Conservation (phyloP, 148 eudicot species). For the Suaeda aralocaspica region DNA sequence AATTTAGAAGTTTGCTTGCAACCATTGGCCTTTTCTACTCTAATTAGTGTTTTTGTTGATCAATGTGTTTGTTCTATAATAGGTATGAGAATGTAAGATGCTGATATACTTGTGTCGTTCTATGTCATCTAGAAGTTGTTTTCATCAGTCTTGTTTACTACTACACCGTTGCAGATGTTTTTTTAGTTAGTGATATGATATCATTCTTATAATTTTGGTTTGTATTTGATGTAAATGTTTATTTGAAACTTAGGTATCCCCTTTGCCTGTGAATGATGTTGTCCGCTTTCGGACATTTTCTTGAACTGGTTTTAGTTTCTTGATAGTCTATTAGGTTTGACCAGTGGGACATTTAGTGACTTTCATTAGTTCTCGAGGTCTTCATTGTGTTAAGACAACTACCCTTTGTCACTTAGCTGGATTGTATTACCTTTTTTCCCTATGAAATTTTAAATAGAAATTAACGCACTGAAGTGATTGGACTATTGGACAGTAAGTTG, state of each 20-base stretch:
- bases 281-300: background rate
- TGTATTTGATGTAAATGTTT: background rate
- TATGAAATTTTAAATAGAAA: background rate
- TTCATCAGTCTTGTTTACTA: no score
- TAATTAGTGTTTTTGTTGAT: background rate
- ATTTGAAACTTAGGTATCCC: background rate
- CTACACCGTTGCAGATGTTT: no score
- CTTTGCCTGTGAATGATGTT: background rate
- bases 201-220: background rate
- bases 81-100: background rate
- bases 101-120: background rate
- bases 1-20: background rate
- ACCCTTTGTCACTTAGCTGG: background rate
- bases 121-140: background rate
- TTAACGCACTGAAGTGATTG: slow-evolving; percentile 1
- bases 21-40: background rate
- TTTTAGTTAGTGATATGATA: no score
- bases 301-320: background rate
- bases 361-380: background rate
- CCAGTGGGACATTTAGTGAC: background rate
- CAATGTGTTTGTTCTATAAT: background rate
- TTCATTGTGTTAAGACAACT: background rate
- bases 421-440: background rate
- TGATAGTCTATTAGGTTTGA: background rate
- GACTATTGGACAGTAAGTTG: slow-evolving; percentile 9